Conservation (phyloP, 2,329 filamentous ascomycete species). For the Zopfia rhizophila region DNA sequence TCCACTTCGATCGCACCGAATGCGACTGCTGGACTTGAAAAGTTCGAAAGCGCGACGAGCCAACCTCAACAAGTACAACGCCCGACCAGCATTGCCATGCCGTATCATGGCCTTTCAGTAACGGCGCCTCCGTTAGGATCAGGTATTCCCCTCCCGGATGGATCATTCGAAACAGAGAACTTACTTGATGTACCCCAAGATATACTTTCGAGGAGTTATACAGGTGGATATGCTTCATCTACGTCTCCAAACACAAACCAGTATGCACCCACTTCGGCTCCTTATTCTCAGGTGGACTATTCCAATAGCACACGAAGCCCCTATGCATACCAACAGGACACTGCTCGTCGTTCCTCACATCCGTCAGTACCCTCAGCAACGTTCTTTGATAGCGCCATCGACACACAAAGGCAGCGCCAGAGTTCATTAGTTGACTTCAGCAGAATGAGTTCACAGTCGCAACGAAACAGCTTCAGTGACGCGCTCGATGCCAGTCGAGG, state of each 20-base stretch:
- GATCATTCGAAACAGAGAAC: constrained; percentile 70
- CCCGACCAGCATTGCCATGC: constrained; percentile 72
- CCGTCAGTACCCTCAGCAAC: constrained; percentile 75
- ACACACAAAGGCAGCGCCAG: constrained; percentile 62
- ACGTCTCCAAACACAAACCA: constrained; percentile 73
- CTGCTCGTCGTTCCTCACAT: constrained; percentile 79
- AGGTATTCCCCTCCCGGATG: constrained; percentile 73
- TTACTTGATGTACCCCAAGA: constrained; percentile 80
- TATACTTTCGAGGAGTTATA: constrained; percentile 77
- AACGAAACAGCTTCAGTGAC: constrained; percentile 79
- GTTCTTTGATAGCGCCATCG: constrained; percentile 60
- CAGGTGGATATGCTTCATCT: constrained; percentile 73
- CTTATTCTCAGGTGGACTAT: constrained; percentile 83
- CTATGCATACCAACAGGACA: constrained; percentile 67
- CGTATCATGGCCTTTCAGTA: constrained; percentile 79
- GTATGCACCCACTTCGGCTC: constrained; percentile 74
- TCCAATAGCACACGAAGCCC: constrained; percentile 63
- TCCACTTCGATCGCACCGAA: constrained; percentile 71
- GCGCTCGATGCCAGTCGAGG: constrained; percentile 92
- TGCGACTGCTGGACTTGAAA: constrained; percentile 50
- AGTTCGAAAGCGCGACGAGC: constrained; percentile 50
- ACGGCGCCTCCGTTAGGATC: constrained; percentile 76
- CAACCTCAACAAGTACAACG: constrained; percentile 68
- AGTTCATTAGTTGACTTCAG: constrained; percentile 73
- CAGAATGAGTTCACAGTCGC: constrained; percentile 68